phyloP scores from a whole-genome alignment of 257 asterid species.

The Craterostigma plantagineum region DNA sequence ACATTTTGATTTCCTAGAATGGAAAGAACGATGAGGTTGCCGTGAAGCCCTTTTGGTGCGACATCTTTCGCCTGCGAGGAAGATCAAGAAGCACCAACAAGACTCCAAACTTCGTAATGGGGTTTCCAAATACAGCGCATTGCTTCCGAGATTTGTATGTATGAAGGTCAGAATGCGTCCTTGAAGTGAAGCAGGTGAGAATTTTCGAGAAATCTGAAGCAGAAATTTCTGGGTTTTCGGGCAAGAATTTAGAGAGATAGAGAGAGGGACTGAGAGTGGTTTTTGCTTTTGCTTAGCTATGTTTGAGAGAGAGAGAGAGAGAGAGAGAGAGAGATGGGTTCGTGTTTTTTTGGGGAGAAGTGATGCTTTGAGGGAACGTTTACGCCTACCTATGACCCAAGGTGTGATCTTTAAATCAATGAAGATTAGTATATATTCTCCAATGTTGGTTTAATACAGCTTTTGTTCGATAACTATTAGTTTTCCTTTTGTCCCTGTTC shows the following conservation, averaged over 20 bases:
- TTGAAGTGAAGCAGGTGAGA: constrained; percentile 7
- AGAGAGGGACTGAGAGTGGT: constrained; percentile 13
- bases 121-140: constrained; percentile 24
- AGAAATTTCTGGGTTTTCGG: constrained; percentile 15
- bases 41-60: constrained; percentile 21
- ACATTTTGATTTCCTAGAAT: constrained; percentile 26
- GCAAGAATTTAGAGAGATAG: constrained; percentile 21
- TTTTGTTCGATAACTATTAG: too few relatives aligned
- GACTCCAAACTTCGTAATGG: constrained; percentile 24
- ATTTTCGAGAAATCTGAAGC: constrained; percentile 9
- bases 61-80: constrained; percentile 21
- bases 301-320: not conserved
- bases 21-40: constrained; percentile 23
- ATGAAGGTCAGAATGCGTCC: constrained; percentile 1
- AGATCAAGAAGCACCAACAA: constrained; percentile 38
- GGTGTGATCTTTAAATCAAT: too few relatives aligned
- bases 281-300: too few relatives aligned
- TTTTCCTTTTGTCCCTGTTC: too few relatives aligned
- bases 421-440: too few relatives aligned
- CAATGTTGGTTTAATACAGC: too few relatives aligned
- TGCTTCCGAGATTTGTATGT: constrained; percentile 10
- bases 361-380: too few relatives aligned
- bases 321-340: too few relatives aligned
- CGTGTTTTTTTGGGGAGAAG: too few relatives aligned
- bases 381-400: too few relatives aligned